Conservation (phyloP, 1,139 yeast species). For the Kluyveromyces marxianus region DNA sequence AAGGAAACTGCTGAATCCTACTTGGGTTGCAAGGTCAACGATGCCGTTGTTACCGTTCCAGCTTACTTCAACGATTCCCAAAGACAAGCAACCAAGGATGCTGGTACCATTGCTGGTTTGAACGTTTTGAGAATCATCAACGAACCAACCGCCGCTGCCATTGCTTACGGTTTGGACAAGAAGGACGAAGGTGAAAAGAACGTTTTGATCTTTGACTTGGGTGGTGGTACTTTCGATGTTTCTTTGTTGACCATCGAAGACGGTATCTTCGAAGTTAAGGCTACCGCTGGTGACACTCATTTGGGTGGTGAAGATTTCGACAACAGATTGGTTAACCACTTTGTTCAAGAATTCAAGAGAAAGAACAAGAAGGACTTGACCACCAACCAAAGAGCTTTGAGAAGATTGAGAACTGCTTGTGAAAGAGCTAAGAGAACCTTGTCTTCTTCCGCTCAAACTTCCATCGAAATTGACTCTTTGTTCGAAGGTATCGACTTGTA, state of each 20-base stretch:
- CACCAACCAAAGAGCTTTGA: conserved; percentile 70
- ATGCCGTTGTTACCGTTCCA: conserved; percentile 95
- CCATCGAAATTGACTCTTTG: conserved; percentile 86
- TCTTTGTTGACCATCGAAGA: conserved; percentile 92
- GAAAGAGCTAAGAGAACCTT: conserved; percentile 90
- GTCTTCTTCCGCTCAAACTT: conserved; percentile 80
- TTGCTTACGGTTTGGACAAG: conserved; percentile 98
- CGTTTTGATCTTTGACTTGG: conserved; percentile 92
- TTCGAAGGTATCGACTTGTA: conserved; percentile 90
- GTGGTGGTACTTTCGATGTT: conserved; percentile 99
- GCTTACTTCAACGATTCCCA: conserved; percentile 98
- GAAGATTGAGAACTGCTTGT: conserved; percentile 87
- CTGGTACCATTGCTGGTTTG: conserved; percentile 96
- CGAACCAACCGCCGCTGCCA: conserved; percentile 99
- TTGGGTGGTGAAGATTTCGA: conserved; percentile 71
- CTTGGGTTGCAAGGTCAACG: conserved; percentile 86
- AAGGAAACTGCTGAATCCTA: conserved; percentile 96
- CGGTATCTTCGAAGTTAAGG: conserved; percentile 98
- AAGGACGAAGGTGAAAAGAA: conserved; percentile 76
- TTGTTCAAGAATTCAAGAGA: conserved; percentile 78
- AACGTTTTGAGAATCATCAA: conserved; percentile 95
- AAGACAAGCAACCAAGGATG: conserved; percentile 98
- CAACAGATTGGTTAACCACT: conserved; percentile 71
- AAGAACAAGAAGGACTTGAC: conserved; percentile 72
- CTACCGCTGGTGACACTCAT: conserved; percentile 97